phyloP scores from a whole-genome alignment of 306 rosid genomes.

The Cucumis cinereus region DNA sequence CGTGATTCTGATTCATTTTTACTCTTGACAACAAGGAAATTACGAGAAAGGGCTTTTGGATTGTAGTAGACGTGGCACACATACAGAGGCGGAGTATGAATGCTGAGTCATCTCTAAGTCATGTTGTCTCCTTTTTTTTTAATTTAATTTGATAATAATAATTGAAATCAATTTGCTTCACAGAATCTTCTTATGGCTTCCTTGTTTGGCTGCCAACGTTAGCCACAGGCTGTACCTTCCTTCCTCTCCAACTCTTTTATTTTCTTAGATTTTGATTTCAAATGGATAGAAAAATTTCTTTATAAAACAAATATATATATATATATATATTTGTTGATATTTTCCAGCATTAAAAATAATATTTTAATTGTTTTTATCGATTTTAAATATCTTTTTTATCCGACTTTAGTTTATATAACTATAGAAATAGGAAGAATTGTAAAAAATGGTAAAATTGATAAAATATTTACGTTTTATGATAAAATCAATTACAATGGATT shows the following conservation, averaged over 20 bases:
- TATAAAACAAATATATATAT: too few species aligned
- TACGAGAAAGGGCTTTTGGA: background rate
- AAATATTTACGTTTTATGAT: too few species aligned
- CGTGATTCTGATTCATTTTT: background rate
- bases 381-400: background rate
- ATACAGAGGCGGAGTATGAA: background rate
- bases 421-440: too few species aligned
- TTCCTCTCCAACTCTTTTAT: background rate
- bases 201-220: background rate
- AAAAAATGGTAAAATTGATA: too few species aligned
- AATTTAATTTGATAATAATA: background rate
- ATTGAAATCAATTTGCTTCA: background rate
- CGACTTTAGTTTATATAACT: too few species aligned
- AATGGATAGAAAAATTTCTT: background rate
- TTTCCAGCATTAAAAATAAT: background rate
- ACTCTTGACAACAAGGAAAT: background rate
- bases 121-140: background rate
- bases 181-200: background rate
- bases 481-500: too few species aligned
- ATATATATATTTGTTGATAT: background rate
- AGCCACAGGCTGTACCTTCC: background rate
- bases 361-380: too few species aligned
- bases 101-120: slow-evolving; percentile 3
- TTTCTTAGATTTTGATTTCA: background rate
- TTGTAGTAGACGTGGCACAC: background rate